Conservation (phyloP, 768 basidiomycete species). For the Lactarius tabidus region DNA sequence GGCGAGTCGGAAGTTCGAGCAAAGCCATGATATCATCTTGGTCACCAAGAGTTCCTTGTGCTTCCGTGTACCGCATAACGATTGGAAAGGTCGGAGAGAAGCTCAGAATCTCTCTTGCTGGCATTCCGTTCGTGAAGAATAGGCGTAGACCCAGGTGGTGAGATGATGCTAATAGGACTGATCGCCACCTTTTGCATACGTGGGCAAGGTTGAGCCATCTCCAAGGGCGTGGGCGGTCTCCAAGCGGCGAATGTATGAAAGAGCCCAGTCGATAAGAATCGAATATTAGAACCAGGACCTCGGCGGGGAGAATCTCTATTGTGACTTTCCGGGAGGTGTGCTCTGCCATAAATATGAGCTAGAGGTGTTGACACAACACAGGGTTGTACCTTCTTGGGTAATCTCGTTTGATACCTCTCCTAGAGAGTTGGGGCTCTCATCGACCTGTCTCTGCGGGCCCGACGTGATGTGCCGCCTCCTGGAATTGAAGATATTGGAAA, state of each 20-base stretch:
- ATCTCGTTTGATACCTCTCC: too few species aligned
- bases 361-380: not conserved
- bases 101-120: not conserved
- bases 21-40: conserved; percentile 1
- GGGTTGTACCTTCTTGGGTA: not conserved
- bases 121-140: conserved; percentile 5
- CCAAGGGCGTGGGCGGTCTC: conserved; percentile 10
- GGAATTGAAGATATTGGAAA: too few species aligned
- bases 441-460: too few species aligned
- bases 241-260: not conserved
- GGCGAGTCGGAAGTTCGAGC: not conserved
- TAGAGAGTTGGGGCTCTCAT: too few species aligned
- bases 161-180: not conserved
- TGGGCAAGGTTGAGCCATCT: conserved; percentile 5
- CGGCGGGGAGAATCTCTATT: not conserved
- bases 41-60: not conserved
- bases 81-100: conserved; percentile 11
- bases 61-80: conserved; percentile 2
- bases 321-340: not conserved
- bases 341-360: not conserved
- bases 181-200: conserved; percentile 4
- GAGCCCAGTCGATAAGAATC: not conserved
- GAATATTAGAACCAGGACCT: not conserved
- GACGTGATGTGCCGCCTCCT: too few species aligned
- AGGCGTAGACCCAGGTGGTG: not conserved